Conservation (phyloP, 1,284 basidiomycete species). For the Agaricales sp. region DNA sequence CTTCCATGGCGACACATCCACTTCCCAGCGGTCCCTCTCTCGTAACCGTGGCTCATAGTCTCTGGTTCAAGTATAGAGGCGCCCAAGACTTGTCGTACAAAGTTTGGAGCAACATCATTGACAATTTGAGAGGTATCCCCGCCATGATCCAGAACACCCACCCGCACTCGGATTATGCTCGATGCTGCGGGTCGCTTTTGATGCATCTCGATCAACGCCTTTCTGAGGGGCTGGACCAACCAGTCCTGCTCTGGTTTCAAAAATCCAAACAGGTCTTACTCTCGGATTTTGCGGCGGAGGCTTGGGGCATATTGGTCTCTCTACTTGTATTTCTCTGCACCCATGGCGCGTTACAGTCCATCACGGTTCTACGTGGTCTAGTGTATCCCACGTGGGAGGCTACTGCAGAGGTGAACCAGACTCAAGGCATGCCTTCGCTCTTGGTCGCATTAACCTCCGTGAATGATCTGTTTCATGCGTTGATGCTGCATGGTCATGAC, state of each 20-base stretch:
- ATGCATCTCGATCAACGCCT: slow-evolving; percentile 66
- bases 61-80: slow-evolving; percentile 69
- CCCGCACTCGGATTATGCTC: slow-evolving; percentile 37
- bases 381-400: slow-evolving; percentile 66
- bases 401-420: slow-evolving; percentile 27
- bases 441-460: slow-evolving; percentile 38
- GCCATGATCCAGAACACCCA: slow-evolving; percentile 36
- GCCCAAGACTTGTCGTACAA: slow-evolving; percentile 65
- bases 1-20: slow-evolving; percentile 25
- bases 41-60: slow-evolving; percentile 43
- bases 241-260: slow-evolving; percentile 58
- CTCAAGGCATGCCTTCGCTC: slow-evolving; percentile 19
- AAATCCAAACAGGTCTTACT: slow-evolving; percentile 55
- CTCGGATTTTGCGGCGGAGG: slow-evolving; percentile 40
- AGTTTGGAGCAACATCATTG: slow-evolving; percentile 71
- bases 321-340: slow-evolving; percentile 57
- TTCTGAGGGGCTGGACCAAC: slow-evolving; percentile 54
- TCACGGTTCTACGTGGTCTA: slow-evolving; percentile 60
- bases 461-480: slow-evolving; percentile 46
- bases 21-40: slow-evolving; percentile 16
- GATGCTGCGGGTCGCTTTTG: slow-evolving; percentile 60
- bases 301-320: slow-evolving; percentile 55
- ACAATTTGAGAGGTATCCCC: slow-evolving; percentile 57
- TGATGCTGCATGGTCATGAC: slow-evolving; percentile 46
- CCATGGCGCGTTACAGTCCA: slow-evolving; percentile 56